Percentiles rank a stretch among this genome's conserved stretches.
Evolutionary conservation across 2,329 filamentous ascomycete genomes (phyloP).

Genomic region (Hymenoscyphus albidus): DNA sequence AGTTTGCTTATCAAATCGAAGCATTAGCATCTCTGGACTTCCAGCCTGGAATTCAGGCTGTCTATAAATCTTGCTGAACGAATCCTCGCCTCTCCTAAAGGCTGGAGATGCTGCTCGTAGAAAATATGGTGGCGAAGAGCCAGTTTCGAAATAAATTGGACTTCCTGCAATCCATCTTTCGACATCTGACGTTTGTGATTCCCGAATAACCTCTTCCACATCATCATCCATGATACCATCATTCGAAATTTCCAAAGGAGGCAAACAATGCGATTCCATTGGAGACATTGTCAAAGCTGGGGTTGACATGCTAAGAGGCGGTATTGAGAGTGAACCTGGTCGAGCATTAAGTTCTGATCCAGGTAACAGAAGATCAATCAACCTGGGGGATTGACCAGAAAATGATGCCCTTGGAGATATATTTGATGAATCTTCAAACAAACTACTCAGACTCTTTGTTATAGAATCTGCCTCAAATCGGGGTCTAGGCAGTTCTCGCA

Average conservation of each 20-base stretch:
- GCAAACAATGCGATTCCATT: constrained; percentile 25
- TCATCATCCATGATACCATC: constrained; percentile 42
- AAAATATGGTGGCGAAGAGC: constrained; percentile 17
- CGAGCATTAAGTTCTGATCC: constrained; percentile 44
- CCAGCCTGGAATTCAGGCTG: constrained; percentile 47
- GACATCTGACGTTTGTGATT: constrained; percentile 25
- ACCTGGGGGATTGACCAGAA: constrained; percentile 45
- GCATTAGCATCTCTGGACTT: constrained; percentile 58
- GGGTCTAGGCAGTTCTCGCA: constrained; percentile 27
- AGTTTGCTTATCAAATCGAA: constrained; percentile 61
- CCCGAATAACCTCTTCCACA: constrained; percentile 52
- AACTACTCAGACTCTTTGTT: constrained; percentile 36
- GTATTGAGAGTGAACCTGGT: constrained; percentile 26
- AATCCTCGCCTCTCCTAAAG: constrained; percentile 18
- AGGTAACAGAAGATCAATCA: constrained; percentile 46
- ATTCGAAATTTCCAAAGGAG: constrained; percentile 24
- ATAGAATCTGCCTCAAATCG: constrained; percentile 35
- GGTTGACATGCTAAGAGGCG: constrained; percentile 23
- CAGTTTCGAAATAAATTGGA: constrained; percentile 14
- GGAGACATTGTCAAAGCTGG: constrained; percentile 22
- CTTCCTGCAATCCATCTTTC: constrained; percentile 28
- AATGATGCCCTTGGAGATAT: constrained; percentile 33
- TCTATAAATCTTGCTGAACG: constrained; percentile 37
- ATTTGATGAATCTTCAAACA: constrained; percentile 37
- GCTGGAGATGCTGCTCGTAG: constrained; percentile 1